Evolutionary conservation across 371 early-diverging fungal species (phyloP), one percentile per base, ranked within the genome.

Genomic region (Conidiobolus incongruus): DNA sequence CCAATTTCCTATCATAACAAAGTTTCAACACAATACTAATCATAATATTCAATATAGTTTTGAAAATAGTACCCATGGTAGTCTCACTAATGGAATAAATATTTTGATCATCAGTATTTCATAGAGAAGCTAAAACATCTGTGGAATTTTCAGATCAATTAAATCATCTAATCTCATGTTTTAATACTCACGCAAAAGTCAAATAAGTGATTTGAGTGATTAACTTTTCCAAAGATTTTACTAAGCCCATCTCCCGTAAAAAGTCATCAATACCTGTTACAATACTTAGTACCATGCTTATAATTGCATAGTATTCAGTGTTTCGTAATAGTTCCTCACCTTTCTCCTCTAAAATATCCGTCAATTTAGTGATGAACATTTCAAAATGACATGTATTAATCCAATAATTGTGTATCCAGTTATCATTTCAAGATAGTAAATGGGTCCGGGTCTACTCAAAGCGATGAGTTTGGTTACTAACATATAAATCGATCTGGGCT

Each of bases 131-230:
- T 26, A 91, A 57, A 2, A 73, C 77, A 47, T 92, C 92, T 13
- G 77, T 72, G 17, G 62, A 53, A 60, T 92, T 74, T 36, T 72
- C 70, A n/a, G n/a, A n/a, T n/a, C n/a, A n/a, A n/a, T n/a, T n/a
- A n/a, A n/a, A n/a, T n/a, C n/a, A n/a, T n/a, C 64, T 77, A 47
- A 89, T 71, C 49, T 91, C 87, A 63, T 91, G 93, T 2, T 63
- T 49, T 45, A 83, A 45, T 43, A 81, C 57, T 8, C 70, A 58
- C 7, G 50, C 36, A 56, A 83, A 81, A 11, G 60, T 52, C 40
- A 51, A 47, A 30, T 58, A 45, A 28, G 82, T 59, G 39, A 84
- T 51, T 4, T 66, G 59, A 35, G 50, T 59, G 2, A 77, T 75
- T 44, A 83, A 55, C 11, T 41, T 42, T 44, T 74, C 76, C 29